Evolutionary conservation across 768 basidiomycete species (phyloP).

Genomic region (Mrakia hoshinonis): DNA sequence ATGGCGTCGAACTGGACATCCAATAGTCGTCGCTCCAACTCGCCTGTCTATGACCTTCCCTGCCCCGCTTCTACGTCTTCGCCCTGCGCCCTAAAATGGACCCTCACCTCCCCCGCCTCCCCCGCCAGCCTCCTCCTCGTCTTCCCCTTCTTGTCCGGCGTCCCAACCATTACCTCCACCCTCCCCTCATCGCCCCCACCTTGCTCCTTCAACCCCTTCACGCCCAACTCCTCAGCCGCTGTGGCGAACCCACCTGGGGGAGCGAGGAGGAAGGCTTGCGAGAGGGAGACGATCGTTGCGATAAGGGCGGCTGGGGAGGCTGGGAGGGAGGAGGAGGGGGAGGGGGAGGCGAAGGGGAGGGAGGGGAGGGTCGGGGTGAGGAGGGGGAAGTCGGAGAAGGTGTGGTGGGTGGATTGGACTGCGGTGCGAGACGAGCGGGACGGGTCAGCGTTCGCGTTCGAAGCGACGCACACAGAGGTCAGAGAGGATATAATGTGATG

Average conservation of each 20-base stretch:
- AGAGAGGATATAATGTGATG: background rate
- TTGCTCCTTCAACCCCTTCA: background rate
- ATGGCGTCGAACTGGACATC: too few relatives aligned
- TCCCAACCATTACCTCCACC: background rate
- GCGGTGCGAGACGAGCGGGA: background rate
- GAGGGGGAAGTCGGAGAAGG: slow-evolving; percentile 23
- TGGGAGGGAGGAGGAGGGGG: background rate
- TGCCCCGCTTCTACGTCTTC: too few relatives aligned
- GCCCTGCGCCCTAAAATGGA: slow-evolving; percentile 8
- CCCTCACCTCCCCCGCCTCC: slow-evolving; percentile 15
- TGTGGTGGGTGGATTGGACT: slow-evolving; percentile 18
- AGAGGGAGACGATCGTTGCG: slow-evolving; percentile 4
- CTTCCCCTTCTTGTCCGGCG: slow-evolving; percentile 4
- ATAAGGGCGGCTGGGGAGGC: slow-evolving; percentile 12
- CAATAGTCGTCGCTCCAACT: too few relatives aligned
- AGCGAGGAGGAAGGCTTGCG: background rate
- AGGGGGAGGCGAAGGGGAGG: slow-evolving; percentile 11
- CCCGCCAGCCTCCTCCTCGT: slow-evolving; percentile 1
- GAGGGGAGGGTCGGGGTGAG: slow-evolving; percentile 5
- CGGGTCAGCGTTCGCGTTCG: background rate
- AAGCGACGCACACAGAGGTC: background rate
- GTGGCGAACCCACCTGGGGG: background rate
- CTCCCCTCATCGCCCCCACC: slow-evolving; percentile 2
- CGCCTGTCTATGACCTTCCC: too few relatives aligned
- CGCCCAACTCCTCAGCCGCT: background rate